Base-by-base conservation (phyloP, 345 rosid species). In the Aegle marmelos region DNA sequence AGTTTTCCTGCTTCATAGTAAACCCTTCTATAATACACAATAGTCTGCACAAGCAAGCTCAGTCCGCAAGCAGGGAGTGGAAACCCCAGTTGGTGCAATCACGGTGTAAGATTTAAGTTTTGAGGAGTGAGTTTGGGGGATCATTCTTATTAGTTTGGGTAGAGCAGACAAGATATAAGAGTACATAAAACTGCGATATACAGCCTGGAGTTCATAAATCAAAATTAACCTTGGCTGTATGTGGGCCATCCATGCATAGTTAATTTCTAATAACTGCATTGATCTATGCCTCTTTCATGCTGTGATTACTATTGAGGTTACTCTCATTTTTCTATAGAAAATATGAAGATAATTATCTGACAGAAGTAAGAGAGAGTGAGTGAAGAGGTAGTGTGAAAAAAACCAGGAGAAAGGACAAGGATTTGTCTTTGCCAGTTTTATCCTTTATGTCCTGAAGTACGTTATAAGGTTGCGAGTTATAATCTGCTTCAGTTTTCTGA, bases 1-100 rank as follows among this genome's bases (percentile, higher is more conserved):
- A 74, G 82, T 79, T 78, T 70, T 78, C 5, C 45, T 50, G 70
- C 82, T 33, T 78, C 63, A 72, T 75, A 41, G 8, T 73, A 58
- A 33, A 17, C 60, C n/a, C 31, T 22, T 65, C 37, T 67, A 22
- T 9, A n/a, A 1, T 14, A 33, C 59, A 63, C 21, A 31, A 9
- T 45, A 31, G 31, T 10, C 7, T 36, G 48, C 31, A 53, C 45
- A 2, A 19, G 37, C 39, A 36, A 36, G n/a, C 41, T 53, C 25
- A 2, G 9, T 19, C 34, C 28, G 1, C 31, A 54, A 54, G 39
- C 24, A 25, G 54, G 48, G 48, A 10, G 48, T 41, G 14, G 21
- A 33, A 57, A 2, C 54, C n/a, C 54, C 22, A 4, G 9, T 14
- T 36, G 34, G 39, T 37, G 30, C 57, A 28, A n/a, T 13, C 4